Conservation (phyloP, 129 eudicot genomes). For the Centrapalus pauciflorus region DNA sequence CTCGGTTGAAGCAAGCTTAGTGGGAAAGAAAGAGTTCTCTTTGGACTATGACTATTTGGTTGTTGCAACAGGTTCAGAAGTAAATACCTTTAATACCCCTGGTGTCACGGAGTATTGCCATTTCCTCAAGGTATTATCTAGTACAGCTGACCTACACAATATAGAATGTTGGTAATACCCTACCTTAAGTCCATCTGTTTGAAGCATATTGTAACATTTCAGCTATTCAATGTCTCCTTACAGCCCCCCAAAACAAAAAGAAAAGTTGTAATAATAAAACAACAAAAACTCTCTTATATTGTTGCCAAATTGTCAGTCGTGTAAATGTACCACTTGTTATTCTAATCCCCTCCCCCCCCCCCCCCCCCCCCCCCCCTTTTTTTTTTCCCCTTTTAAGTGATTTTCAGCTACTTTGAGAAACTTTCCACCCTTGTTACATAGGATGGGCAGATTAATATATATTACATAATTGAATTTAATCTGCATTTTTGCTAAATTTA, state of each 20-base stretch:
- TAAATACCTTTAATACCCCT: constrained; percentile 84
- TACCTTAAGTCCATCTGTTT: neutral
- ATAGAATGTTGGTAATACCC: neutral
- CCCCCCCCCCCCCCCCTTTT: too few relatives aligned
- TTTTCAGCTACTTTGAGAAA: neutral
- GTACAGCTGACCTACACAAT: neutral
- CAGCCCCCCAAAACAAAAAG: too few relatives aligned
- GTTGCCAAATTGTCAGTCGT: neutral
- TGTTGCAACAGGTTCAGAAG: constrained; percentile 77
- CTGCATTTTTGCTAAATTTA: neutral
- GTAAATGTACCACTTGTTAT: neutral
- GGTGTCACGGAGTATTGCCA: constrained; percentile 84
- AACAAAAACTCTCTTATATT: neutral
- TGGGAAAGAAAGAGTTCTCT: constrained; percentile 54
- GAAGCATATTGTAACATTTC: neutral
- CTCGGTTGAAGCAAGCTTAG: constrained; percentile 37
- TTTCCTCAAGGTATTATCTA: constrained; percentile 67
- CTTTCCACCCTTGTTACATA: neutral
- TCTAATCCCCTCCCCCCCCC: too few relatives aligned
- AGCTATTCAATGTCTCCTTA: neutral
- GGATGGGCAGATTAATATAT: neutral
- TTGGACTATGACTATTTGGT: constrained; percentile 79
- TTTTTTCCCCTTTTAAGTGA: neutral
- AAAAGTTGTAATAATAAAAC: too few relatives aligned
- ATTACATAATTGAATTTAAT: neutral